These are phyloP conservation scores for Tephrocybe sp. DNA, from an alignment of 768 basidiomycete species.

Conservation along the genomic window DNA sequence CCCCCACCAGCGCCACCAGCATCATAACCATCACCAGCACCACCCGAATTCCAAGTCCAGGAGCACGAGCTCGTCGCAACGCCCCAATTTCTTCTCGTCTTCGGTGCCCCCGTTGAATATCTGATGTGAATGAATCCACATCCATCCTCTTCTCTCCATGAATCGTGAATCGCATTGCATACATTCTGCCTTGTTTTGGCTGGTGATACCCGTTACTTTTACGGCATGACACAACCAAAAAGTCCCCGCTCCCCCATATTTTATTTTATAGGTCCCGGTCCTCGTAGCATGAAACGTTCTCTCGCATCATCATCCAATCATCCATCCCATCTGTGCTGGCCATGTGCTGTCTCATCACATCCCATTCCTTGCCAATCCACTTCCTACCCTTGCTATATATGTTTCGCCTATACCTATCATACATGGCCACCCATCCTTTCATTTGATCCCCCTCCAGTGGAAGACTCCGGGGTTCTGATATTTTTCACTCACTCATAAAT, in stretches of 20 bases:
- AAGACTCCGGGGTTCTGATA: not conserved
- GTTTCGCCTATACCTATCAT: not conserved
- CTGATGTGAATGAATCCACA: constrained; percentile 1
- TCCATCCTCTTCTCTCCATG: not conserved
- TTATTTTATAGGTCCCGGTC: not conserved
- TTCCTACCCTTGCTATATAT: constrained; percentile 12
- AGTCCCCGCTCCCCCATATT: not conserved
- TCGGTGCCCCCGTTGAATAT: constrained; percentile 24
- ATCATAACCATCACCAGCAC: constrained; percentile 33
- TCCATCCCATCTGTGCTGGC: not conserved
- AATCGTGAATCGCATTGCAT: constrained; percentile 7
- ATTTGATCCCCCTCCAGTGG: not conserved
- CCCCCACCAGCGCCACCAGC: constrained; percentile 46
- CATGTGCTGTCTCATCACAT: not conserved
- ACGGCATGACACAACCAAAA: not conserved
- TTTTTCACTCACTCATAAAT: no score
- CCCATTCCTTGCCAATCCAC: not conserved
- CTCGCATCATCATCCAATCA: constrained; percentile 3
- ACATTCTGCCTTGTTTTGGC: not conserved
- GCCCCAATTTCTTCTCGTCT: constrained; percentile 17
- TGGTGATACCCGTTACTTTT: not conserved
- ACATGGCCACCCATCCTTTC: not conserved
- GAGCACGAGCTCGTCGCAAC: constrained; percentile 20
- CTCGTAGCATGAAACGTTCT: constrained; percentile 3
- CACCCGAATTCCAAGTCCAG: constrained; percentile 27